Conservation (phyloP, 2,329 filamentous ascomycete species). For the Scedosporium boydii region DNA sequence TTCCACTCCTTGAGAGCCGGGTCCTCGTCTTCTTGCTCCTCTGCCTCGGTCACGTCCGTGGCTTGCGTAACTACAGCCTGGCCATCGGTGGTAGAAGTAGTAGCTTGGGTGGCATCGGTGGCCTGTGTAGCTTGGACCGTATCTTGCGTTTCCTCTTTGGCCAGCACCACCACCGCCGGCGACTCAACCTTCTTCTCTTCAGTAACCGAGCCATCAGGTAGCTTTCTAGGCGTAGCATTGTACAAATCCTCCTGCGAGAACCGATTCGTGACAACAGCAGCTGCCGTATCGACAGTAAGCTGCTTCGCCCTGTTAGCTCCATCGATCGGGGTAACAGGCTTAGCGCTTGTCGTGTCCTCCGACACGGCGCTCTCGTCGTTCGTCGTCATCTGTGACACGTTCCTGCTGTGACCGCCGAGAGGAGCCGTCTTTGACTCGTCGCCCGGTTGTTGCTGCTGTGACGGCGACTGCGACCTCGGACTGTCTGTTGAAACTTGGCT, state of each 20-base stretch:
- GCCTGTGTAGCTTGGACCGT: slow-evolving; percentile 4
- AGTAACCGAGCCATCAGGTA: neutral
- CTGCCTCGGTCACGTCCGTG: neutral
- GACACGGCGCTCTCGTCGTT: slow-evolving; percentile 10
- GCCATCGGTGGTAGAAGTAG: slow-evolving; percentile 4
- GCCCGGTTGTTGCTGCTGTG: neutral
- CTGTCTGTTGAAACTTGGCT: neutral
- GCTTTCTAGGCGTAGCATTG: slow-evolving; percentile 19
- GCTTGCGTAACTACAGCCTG: slow-evolving; percentile 1
- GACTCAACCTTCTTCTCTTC: neutral
- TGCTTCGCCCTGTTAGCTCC: neutral
- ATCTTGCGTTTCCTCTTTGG: neutral
- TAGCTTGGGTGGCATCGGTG: slow-evolving; percentile 1
- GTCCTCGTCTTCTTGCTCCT: slow-evolving; percentile 9
- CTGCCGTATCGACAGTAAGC: slow-evolving; percentile 1
- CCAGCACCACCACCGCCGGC: neutral
- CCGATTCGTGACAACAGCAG: slow-evolving; percentile 6
- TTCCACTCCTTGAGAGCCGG: slow-evolving; percentile 28
- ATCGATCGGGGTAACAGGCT: neutral
- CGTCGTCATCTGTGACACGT: slow-evolving; percentile 6
- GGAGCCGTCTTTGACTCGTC: neutral
- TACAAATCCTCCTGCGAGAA: slow-evolving; percentile 23
- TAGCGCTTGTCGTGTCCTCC: slow-evolving; percentile 6
- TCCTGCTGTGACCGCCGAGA: neutral
- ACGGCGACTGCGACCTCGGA: neutral